phyloP scores from a whole-genome alignment of 352 stramenopile species.

The Peronosclerospora sorghi region DNA sequence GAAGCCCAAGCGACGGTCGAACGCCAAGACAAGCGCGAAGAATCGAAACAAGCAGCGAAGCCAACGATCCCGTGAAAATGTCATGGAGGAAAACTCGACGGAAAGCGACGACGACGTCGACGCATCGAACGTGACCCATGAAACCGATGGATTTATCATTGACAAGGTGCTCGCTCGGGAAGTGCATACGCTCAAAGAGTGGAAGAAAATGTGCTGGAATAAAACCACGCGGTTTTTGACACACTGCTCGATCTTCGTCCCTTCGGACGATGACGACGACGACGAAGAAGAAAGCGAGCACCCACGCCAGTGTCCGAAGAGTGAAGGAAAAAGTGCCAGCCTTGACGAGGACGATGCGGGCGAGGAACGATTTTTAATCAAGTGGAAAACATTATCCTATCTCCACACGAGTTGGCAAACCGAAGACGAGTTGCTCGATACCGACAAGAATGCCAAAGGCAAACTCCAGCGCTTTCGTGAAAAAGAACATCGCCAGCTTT shows the following conservation, averaged over 20 bases:
- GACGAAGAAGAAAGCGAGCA: slow-evolving; percentile 19
- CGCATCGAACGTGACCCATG: slow-evolving; percentile 30
- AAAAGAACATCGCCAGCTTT: slow-evolving; percentile 44
- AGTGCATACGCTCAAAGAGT: slow-evolving; percentile 69
- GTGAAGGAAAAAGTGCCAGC: not conserved
- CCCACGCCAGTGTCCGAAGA: slow-evolving; percentile 4
- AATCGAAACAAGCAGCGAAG: slow-evolving; percentile 19
- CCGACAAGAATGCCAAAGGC: slow-evolving; percentile 75
- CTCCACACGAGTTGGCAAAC: slow-evolving; percentile 87
- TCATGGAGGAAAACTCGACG: slow-evolving; percentile 17
- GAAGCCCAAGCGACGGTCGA: slow-evolving; percentile 20
- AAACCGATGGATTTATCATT: slow-evolving; percentile 55
- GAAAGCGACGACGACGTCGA: slow-evolving; percentile 17
- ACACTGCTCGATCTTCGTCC: slow-evolving; percentile 75
- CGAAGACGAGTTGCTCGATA: slow-evolving; percentile 68
- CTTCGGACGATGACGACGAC: too few species aligned
- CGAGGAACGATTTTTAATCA: slow-evolving; percentile 82
- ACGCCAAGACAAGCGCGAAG: slow-evolving; percentile 13
- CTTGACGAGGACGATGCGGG: slow-evolving; percentile 22
- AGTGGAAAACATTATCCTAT: slow-evolving; percentile 86
- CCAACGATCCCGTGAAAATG: slow-evolving; percentile 15
- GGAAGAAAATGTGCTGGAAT: slow-evolving; percentile 59
- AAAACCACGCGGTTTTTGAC: slow-evolving; percentile 69
- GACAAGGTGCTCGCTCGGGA: slow-evolving; percentile 76
- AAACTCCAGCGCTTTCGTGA: slow-evolving; percentile 84